Evolutionary conservation across 345 rosid species (phyloP).

Genomic region (Conringia planisiliqua): DNA sequence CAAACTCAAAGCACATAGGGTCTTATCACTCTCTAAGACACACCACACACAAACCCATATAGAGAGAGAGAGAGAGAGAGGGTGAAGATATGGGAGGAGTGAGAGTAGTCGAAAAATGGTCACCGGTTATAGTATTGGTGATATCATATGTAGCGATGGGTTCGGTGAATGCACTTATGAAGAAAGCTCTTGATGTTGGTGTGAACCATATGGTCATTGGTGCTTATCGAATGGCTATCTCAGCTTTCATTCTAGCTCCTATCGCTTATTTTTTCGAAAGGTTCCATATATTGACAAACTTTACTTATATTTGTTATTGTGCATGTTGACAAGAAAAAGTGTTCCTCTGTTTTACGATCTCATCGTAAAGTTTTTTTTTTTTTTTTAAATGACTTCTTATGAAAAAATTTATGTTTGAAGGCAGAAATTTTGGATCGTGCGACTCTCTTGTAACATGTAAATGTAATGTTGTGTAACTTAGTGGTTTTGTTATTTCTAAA

Average conservation of each 20-base stretch:
- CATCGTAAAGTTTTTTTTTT: too few species aligned
- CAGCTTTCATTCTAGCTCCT: slow-evolving; percentile 57
- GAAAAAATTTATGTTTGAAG: too few species aligned
- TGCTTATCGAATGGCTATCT: slow-evolving; percentile 57
- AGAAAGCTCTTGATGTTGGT: slow-evolving; percentile 60
- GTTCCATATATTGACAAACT: slow-evolving; percentile 26
- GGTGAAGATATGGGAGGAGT: slow-evolving; percentile 2
- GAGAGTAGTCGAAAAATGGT: slow-evolving; percentile 37
- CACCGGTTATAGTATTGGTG: slow-evolving; percentile 49
- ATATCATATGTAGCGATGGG: slow-evolving; percentile 49
- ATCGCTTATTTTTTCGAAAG: slow-evolving; percentile 60
- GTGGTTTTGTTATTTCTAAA: neutral
- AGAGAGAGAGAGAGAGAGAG: neutral
- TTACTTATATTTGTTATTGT: neutral
- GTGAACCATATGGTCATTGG: slow-evolving; percentile 54
- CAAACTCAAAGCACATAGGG: too few species aligned
- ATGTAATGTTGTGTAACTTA: too few species aligned
- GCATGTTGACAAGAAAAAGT: too few species aligned
- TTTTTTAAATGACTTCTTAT: too few species aligned
- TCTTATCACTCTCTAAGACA: too few species aligned
- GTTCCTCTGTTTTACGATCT: too few species aligned
- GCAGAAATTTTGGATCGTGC: too few species aligned
- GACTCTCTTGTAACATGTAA: too few species aligned
- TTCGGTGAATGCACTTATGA: slow-evolving; percentile 53
- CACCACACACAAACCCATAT: too few species aligned